Evolutionary conservation across 2,329 filamentous ascomycete species (phyloP).

Genomic region (Colletotrichum godetiae): DNA sequence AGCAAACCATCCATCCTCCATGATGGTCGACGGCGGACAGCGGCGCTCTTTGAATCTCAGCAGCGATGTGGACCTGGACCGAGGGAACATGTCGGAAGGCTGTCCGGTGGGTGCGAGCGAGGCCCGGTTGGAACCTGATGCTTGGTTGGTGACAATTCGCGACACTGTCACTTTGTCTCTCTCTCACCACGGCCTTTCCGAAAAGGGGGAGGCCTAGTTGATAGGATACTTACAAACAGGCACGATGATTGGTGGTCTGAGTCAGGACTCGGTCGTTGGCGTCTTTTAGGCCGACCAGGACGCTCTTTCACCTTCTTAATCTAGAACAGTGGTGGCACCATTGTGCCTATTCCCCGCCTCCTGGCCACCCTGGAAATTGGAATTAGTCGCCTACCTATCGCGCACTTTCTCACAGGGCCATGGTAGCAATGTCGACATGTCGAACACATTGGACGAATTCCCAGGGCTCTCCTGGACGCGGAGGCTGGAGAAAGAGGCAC

Average conservation of each 20-base stretch:
- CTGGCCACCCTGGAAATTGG: conserved; percentile 32
- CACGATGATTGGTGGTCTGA: conserved; percentile 33
- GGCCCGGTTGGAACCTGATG: not conserved
- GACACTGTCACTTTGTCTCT: not conserved
- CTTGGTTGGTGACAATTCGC: conserved; percentile 12
- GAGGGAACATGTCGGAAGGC: conserved; percentile 15
- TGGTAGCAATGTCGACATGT: conserved; percentile 25
- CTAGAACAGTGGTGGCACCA: conserved; percentile 36
- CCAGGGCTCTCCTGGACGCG: conserved; percentile 12
- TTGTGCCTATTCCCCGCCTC: conserved; percentile 31
- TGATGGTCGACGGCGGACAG: not conserved
- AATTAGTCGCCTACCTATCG: conserved; percentile 22
- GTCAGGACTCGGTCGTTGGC: conserved; percentile 34
- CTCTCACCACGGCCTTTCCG: conserved; percentile 32
- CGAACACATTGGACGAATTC: conserved; percentile 20
- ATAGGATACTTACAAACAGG: conserved; percentile 15
- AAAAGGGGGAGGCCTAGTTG: conserved; percentile 32
- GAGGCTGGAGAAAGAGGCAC: conserved; percentile 11
- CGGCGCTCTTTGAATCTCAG: conserved; percentile 9
- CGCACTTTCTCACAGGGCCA: conserved; percentile 28
- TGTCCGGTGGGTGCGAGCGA: not conserved
- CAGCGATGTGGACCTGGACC: conserved; percentile 5
- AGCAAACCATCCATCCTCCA: not conserved
- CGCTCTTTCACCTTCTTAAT: conserved; percentile 35
- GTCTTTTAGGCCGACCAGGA: conserved; percentile 30